A percentile compares a stretch with the other conserved stretches of the same genome.
Conservation (phyloP, 768 basidiomycete species). For the Mycena amicta region DNA sequence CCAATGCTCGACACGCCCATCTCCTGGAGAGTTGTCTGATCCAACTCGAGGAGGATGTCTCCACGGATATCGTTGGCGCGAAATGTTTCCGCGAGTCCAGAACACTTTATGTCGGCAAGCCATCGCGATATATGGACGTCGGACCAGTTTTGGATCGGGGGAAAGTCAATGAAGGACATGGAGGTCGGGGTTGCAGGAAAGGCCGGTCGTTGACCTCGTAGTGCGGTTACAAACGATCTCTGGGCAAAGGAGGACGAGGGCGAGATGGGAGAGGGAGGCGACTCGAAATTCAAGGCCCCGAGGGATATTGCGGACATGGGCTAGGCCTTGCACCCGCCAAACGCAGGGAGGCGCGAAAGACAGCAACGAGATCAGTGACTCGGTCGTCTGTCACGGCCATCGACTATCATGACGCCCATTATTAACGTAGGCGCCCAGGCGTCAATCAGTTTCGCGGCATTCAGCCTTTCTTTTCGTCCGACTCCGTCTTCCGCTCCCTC, state of each 20-base stretch:
- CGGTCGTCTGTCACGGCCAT: too few species aligned
- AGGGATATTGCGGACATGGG: constrained; percentile 1
- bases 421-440: too few species aligned
- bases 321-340: too few species aligned
- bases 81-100: constrained; percentile 68
- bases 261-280: constrained; percentile 41
- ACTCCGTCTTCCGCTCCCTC: too few species aligned
- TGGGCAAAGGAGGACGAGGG: constrained; percentile 37
- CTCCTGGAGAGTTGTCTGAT: constrained; percentile 85
- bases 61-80: constrained; percentile 88
- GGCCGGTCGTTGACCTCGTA: constrained; percentile 44
- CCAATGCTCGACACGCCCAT: constrained; percentile 90
- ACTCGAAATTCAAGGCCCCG: neutral
- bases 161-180: constrained; percentile 52
- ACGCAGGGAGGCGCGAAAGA: too few species aligned
- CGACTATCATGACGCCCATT: too few species aligned
- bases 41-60: constrained; percentile 88
- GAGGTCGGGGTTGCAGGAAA: constrained; percentile 44
- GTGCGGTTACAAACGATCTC: constrained; percentile 33
- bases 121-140: constrained; percentile 75
- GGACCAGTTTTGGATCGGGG: constrained; percentile 66
- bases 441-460: too few species aligned
- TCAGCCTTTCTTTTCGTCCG: too few species aligned
- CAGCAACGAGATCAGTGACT: too few species aligned
- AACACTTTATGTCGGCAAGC: constrained; percentile 79